Base-by-base conservation (phyloP, 2,329 filamentous ascomycete species). In the Xenosphaeropsis pyriputrescens region DNA sequence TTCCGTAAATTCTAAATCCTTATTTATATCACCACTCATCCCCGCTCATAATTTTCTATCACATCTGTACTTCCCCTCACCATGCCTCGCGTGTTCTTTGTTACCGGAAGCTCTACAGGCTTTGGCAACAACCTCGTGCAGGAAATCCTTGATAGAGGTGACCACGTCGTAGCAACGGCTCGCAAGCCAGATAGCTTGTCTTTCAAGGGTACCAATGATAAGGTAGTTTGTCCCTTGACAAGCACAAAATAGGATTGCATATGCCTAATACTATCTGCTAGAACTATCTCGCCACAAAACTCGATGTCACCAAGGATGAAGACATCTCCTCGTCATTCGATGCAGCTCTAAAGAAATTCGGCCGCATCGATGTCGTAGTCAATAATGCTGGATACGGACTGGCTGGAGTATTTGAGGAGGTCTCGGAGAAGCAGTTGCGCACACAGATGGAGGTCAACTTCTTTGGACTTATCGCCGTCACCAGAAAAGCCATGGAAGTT, bases 301-400 rank as follows among this genome's bases (percentile, higher is more conserved):
- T 75, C 12, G 71, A 77, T 45, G 70, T 76, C 0, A 68, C 64
- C 0, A 63, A 67, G 2, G 64, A 72, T 38, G 51, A 63, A 22
- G 54, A 51, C 11, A 51, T 58, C 9, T 34, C 50, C 7, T 39
- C 51, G 2, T 52, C 58, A 1, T 52, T 62, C 15, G 45, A 63
- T 6, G 51, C 55, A 14, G 61, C 63, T 0, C 26, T 55, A 1
- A 52, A 61, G 2, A 64, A 64, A 35, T 77, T 76, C 51, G 61
- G 63, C 13, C 64, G 67, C 6, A 53, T 79, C 33, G 71, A 78
- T 48, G 65, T 75, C 1, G 65, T 76, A 5, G 63, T 73, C 41
- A 76, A 76, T 55, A 76, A 76, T 36, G 72, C 72, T 3, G 74
- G 72, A 2, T 75, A 73, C 41, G 67, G 68, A n/a, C 54, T 71